These are phyloP conservation scores for Pseudevernia furfuracea DNA, from an alignment of 495 filamentous ascomycete species.

Conservation along the genomic window DNA sequence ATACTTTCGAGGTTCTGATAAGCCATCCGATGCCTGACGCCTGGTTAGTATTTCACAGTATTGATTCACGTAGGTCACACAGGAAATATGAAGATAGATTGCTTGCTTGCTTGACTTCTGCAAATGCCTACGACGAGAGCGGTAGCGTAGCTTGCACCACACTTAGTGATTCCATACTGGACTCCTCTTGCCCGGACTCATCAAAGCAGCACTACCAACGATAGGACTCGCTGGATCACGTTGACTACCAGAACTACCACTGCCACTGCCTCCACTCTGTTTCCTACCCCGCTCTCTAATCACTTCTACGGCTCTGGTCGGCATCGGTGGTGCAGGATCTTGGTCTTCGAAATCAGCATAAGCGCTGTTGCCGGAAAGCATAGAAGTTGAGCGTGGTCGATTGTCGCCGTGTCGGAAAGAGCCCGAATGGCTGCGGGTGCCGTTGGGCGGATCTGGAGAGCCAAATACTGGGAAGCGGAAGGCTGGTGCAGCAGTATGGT, in stretches of 20 bases:
- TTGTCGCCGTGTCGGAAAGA: slow-evolving; percentile 30
- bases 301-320: slow-evolving; percentile 23
- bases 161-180: slow-evolving; percentile 26
- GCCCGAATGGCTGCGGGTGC: slow-evolving; percentile 33
- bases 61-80: background rate
- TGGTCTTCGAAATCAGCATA: slow-evolving; percentile 26
- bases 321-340: slow-evolving; percentile 28
- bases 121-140: slow-evolving; percentile 10
- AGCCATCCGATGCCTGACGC: background rate
- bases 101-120: slow-evolving; percentile 10
- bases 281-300: slow-evolving; percentile 23
- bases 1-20: background rate
- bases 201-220: slow-evolving; percentile 12
- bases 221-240: slow-evolving; percentile 28
- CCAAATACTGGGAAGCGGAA: slow-evolving; percentile 30
- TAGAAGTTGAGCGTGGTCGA: slow-evolving; percentile 24
- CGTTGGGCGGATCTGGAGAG: slow-evolving; percentile 22
- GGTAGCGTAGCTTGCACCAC: slow-evolving; percentile 1
- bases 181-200: slow-evolving; percentile 27
- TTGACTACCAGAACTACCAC: slow-evolving; percentile 41
- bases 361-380: slow-evolving; percentile 21
- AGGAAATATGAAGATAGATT: slow-evolving; percentile 4
- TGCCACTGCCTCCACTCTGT: slow-evolving; percentile 40
- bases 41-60: background rate
- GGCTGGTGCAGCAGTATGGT: slow-evolving; percentile 24